Evolutionary conservation across 2,329 filamentous ascomycete genomes (phyloP), one percentile per base, ranked within the genome.

Genomic region (Trichoderma breve): DNA sequence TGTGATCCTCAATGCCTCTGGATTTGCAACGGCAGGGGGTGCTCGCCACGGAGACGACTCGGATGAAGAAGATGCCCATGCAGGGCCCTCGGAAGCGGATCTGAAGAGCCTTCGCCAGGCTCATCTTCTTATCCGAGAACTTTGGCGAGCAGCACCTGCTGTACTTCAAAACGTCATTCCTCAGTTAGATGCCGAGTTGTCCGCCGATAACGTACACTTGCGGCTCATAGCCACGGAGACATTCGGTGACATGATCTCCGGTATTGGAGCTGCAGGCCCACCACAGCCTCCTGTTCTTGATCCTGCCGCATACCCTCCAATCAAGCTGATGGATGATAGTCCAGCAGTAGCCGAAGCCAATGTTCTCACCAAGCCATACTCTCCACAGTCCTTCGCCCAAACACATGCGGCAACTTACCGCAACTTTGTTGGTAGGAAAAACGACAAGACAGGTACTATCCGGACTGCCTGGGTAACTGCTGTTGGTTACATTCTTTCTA

Each of bases 91-190:
- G 0, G 93, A 95, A 63, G 90, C 94, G 21, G 95, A 98, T 77
- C 84, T 98, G 68, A 92, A 92, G 78, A 95, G 98, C 79, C 87
- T 97, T 70, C 89, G 89, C 73, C 98, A 98, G 81, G 95, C 95
- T 2, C 96, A 99, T 83, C 88, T 91, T 63, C 86, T 99, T 47
- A 89, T 99, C 55, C 90, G 95, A 71, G 96, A 99, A 81, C 86
- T 99, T 21, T 99, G 97, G 95, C 90, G 95, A 74, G 95, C 95
- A 61, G 93, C 93, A 43, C 95, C 97, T 0, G 88, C 91, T 34
- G 93, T 98, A 32, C 87, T 99, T 21, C 92, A 94, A 75, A 97
- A 98, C 77, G 95, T 99, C 14, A 91, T 99, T 67, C 95, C 95
- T 4, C 95, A 98, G 80, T 86, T 99, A 51, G 95, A 98, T 79